Base-by-base conservation (phyloP, 1,139 yeast species). In the Taphrina wiesneri region DNA sequence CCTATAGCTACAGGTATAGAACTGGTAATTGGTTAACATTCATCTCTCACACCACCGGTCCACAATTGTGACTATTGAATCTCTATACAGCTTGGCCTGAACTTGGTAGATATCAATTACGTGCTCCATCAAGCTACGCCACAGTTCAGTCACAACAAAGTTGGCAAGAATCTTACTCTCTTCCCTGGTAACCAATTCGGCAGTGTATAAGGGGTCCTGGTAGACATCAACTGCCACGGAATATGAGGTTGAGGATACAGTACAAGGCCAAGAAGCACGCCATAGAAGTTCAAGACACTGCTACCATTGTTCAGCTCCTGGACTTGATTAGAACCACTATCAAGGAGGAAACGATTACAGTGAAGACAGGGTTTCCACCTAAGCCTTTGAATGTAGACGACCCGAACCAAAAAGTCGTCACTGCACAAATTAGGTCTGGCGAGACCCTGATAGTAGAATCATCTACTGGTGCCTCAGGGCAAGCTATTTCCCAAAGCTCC, bases 311-410 rank as follows among this genome's bases (percentile, higher is more conserved):
- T 15, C 74, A 76, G 43, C 67, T 77, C 54, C 47, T 73, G 7
- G 69, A 67, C 6, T 43, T 41, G 28, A 63, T 70, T 23, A 46
- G 52, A 19, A 41, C 64, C n/a, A 21, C 63, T 28, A 54, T 32
- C 43, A 70, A 54, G 51, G 67, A 56, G 28, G 56, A 25, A 9
- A 64, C 66, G 19, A 64, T 65, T n/a, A 54, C 71, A 6, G 69
- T 86, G 60, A 81, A 82, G 69, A 75, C 73, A 32, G 92, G 91
- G 11, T 86, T 83, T 70, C 92, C 92, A 1, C 89, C 89, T 0
- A 80, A 78, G 69, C 70, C 77, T 1, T 69, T 86, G 1, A 78
- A 77, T 23, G 67, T 81, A 17, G 56, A 69, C 0, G 73, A 73
- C 49, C 53, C 66, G 0, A 17, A 69, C 0, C 64, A 65, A 6